Evolutionary conservation across 139 green algal species (phyloP).

Genomic region (Micractinium conductrix): DNA sequence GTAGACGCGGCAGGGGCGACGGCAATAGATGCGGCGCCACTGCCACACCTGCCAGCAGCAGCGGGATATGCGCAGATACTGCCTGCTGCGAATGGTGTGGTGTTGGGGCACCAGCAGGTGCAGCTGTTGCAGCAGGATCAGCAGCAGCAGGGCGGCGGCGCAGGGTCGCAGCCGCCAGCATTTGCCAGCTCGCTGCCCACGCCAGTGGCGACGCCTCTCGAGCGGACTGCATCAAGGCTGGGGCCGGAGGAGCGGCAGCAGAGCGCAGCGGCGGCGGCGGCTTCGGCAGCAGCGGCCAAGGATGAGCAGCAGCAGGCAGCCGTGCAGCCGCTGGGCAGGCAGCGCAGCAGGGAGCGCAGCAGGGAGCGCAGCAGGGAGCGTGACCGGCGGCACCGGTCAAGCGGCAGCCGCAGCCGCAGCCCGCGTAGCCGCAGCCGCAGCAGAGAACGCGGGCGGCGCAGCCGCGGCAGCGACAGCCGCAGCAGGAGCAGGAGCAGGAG

Average conservation of each 20-base stretch:
- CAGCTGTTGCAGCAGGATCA: neutral
- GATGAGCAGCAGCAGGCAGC: neutral
- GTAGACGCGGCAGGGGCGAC: neutral
- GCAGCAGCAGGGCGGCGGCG: too few species aligned
- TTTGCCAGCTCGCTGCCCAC: too few species aligned
- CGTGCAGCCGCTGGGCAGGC: neutral
- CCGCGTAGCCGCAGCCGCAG: neutral
- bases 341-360: slow-evolving; percentile 8
- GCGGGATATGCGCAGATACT: neutral
- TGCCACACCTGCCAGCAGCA: neutral
- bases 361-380: neutral
- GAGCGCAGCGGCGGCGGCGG: neutral
- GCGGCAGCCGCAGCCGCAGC: neutral
- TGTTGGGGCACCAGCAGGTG: neutral
- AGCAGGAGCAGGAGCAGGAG: neutral
- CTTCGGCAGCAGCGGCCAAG: neutral
- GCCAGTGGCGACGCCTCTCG: too few species aligned
- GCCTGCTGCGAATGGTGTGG: too few species aligned
- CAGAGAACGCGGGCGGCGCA: neutral
- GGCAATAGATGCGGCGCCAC: neutral
- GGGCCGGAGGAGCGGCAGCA: neutral
- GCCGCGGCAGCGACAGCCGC: neutral
- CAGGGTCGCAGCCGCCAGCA: too few species aligned
- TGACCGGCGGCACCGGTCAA: neutral
- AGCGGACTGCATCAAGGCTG: too few species aligned